Percentiles rank a stretch among this genome's conserved stretches.
Evolutionary conservation across 768 basidiomycete species (phyloP).

Genomic region (Rhizopogon sp.): DNA sequence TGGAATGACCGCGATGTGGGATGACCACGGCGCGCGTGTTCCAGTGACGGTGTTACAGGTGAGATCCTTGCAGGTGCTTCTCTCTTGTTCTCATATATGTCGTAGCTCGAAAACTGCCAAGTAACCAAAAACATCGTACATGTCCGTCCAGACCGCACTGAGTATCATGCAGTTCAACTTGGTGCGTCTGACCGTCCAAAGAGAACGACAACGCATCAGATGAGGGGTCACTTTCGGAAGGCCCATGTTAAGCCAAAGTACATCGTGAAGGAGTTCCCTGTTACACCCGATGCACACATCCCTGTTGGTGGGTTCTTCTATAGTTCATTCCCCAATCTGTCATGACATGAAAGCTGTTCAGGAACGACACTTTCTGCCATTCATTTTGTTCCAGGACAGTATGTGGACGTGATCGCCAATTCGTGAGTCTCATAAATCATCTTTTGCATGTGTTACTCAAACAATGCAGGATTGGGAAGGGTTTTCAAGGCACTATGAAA

Average conservation of each 20-base stretch:
- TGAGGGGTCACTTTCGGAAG: slow-evolving; percentile 87
- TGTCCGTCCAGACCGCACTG: slow-evolving; percentile 57
- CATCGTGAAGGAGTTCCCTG: slow-evolving; percentile 82
- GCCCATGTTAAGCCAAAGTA: slow-evolving; percentile 80
- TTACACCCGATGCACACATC: slow-evolving; percentile 85
- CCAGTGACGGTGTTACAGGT: slow-evolving; percentile 97
- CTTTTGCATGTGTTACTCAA: slow-evolving; percentile 6
- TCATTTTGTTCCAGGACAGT: slow-evolving; percentile 97
- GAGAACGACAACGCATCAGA: slow-evolving; percentile 72
- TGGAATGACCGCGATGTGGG: slow-evolving; percentile 94
- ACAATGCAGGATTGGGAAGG: slow-evolving; percentile 83
- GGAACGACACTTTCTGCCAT: slow-evolving; percentile 86
- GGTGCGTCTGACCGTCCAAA: slow-evolving; percentile 71
- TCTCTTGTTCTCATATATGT: slow-evolving; percentile 7
- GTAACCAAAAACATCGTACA: slow-evolving; percentile 76
- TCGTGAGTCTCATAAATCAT: slow-evolving; percentile 57
- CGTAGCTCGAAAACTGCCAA: slow-evolving; percentile 82
- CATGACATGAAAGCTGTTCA: slow-evolving; percentile 22
- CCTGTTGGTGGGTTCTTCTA: slow-evolving; percentile 64
- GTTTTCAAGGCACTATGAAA: slow-evolving; percentile 97
- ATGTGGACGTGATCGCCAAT: slow-evolving; percentile 85
- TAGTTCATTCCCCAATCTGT: not conserved
- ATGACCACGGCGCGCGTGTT: slow-evolving; percentile 78
- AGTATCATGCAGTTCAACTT: slow-evolving; percentile 91
- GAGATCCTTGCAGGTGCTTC: slow-evolving; percentile 13